Evolutionary conservation across 2,329 filamentous ascomycete genomes (phyloP), one percentile per base, ranked within the genome.

Genomic region (Gnomoniopsis smithogilvyi): DNA sequence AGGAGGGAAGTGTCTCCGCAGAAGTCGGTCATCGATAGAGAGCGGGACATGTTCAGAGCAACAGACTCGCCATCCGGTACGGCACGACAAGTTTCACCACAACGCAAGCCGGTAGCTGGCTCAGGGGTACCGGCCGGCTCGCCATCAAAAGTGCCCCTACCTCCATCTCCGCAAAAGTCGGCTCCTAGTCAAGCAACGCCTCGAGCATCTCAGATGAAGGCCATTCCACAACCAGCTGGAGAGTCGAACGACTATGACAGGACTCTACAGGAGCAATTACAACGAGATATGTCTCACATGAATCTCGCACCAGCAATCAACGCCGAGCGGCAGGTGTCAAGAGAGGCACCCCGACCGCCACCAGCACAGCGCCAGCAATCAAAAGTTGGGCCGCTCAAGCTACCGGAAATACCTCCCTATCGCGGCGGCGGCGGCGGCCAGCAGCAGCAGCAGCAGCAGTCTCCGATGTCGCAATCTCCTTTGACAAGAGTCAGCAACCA

Each of bases 191-290:
- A 80, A 59, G 49, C 33, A 3, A 82, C 81, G 10, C 81, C 84
- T 22, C 73, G 74, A 22, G 67, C 72, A 14, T 68, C 74, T n/a
- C 71, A 74, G 57, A 76, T 74, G 51, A 77, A 77, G 57, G 74
- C 81, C 46, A 75, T 78, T 65, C 78, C 80, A 17, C 76, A 78
- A 6, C 76, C 79, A 6, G 69, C 76, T 3, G 73, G 76, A 19
- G 78, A 80, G 54, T 84, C 84, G 3, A 77, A 80, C 10, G 85
- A 87, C 59, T 86, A 87, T 64, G 85, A 88, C 64, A 76, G 78
- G 49, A 79, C 81, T 46, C 69, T 87, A 46, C 85, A 86, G 61
- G 80, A 84, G 43, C 84, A 89, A 68, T 71, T 89, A n/a, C 83
- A 84, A 64, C 80, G 80, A 59, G 86, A 88, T 62, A 82, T 88